A percentile compares a stretch with the other conserved stretches of the same genome.
Evolutionary conservation across 2,329 filamentous ascomycete genomes (phyloP).

Genomic region (Calonectria naviculata): DNA sequence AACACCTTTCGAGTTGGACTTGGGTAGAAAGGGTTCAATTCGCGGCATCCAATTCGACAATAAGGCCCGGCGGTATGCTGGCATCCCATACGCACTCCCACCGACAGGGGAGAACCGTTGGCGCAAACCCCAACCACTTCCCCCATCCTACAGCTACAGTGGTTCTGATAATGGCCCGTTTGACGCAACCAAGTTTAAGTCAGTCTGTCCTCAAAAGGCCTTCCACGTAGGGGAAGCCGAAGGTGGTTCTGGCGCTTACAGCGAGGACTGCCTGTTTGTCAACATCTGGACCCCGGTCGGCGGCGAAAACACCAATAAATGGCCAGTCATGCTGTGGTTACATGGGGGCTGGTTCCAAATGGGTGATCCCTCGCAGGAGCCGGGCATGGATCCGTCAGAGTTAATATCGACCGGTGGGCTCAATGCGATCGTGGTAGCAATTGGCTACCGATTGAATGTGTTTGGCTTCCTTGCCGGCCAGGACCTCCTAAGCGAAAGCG

Average conservation of each 20-base stretch:
- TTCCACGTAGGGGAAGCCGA: slow-evolving; percentile 42
- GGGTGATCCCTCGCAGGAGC: slow-evolving; percentile 54
- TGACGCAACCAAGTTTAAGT: slow-evolving; percentile 48
- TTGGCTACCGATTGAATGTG: slow-evolving; percentile 57
- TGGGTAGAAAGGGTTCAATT: slow-evolving; percentile 40
- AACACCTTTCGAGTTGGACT: slow-evolving; percentile 1
- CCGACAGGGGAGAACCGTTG: slow-evolving; percentile 50
- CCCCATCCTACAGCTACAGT: slow-evolving; percentile 41
- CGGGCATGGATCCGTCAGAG: slow-evolving; percentile 55
- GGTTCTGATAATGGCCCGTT: slow-evolving; percentile 40
- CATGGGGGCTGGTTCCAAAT: slow-evolving; percentile 60
- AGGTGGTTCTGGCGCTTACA: slow-evolving; percentile 41
- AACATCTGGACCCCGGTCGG: slow-evolving; percentile 58
- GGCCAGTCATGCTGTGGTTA: slow-evolving; percentile 48
- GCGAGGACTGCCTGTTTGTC: slow-evolving; percentile 57
- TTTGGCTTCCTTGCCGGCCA: slow-evolving; percentile 60
- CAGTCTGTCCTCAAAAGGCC: slow-evolving; percentile 53
- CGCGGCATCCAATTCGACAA: slow-evolving; percentile 46
- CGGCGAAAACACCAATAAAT: slow-evolving; percentile 30
- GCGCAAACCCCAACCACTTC: slow-evolving; percentile 50
- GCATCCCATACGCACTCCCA: slow-evolving; percentile 52
- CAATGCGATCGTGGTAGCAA: slow-evolving; percentile 53
- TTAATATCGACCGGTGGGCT: slow-evolving; percentile 48
- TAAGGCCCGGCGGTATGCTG: slow-evolving; percentile 46
- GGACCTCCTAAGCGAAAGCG: slow-evolving; percentile 44